phyloP scores from a whole-genome alignment of 345 rosid species.

The Syzygium aromaticum region DNA sequence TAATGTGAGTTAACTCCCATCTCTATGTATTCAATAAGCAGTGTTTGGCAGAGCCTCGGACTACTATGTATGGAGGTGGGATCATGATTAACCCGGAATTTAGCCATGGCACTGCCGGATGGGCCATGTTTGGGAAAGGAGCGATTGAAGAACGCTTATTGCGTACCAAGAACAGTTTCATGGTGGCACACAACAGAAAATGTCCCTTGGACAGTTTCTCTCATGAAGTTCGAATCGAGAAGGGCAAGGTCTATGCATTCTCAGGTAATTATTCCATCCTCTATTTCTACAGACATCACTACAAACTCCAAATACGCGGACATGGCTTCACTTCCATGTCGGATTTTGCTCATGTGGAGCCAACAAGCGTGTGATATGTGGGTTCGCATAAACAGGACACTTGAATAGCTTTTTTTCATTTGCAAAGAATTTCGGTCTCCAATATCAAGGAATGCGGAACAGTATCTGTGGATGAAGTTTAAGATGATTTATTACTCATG shows the following conservation, averaged over 20 bases:
- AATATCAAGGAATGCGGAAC: not conserved
- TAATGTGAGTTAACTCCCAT: not conserved
- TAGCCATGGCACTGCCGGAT: slow-evolving; percentile 22
- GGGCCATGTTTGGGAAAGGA: slow-evolving; percentile 27
- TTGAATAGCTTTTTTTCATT: not conserved
- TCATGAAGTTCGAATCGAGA: slow-evolving; percentile 29
- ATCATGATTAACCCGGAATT: slow-evolving; percentile 40
- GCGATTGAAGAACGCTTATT: slow-evolving; percentile 16
- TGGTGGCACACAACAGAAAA: slow-evolving; percentile 18
- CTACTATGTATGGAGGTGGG: slow-evolving; percentile 44
- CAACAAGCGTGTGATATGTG: not conserved
- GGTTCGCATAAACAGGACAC: not conserved
- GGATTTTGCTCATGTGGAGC: not conserved
- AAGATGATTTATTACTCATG: not conserved
- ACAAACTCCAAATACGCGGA: not conserved
- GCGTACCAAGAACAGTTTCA: slow-evolving; percentile 18
- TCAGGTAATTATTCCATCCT: slow-evolving; percentile 26
- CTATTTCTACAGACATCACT: not conserved
- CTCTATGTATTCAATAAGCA: slow-evolving; percentile 3
- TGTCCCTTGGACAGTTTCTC: slow-evolving; percentile 23
- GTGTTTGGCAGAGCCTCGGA: slow-evolving; percentile 53
- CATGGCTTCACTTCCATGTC: not conserved
- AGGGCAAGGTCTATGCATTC: slow-evolving; percentile 48
- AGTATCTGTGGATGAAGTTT: not conserved
- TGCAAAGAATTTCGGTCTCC: not conserved